Evolutionary conservation across 306 rosid species (phyloP).

Genomic region (Lotus japonicus): DNA sequence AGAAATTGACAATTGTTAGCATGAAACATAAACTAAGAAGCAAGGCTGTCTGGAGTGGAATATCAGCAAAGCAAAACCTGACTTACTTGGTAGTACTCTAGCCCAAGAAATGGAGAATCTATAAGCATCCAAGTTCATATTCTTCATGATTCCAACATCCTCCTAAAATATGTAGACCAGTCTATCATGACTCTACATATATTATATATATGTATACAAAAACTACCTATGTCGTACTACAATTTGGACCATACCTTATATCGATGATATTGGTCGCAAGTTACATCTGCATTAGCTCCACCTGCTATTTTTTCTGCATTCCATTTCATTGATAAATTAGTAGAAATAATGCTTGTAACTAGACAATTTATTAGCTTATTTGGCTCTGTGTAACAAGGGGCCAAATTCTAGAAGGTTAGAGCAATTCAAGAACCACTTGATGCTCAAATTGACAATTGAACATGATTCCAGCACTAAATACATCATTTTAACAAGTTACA

Average conservation of each 20-base stretch:
- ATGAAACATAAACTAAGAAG: background rate
- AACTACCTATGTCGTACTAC: background rate
- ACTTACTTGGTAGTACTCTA: slow-evolving; percentile 61
- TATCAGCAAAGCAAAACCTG: background rate
- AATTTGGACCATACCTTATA: slow-evolving; percentile 31
- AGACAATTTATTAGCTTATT: background rate
- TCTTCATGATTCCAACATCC: slow-evolving; percentile 58
- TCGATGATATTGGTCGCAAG: slow-evolving; percentile 37
- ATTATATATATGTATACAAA: background rate
- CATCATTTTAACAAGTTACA: background rate
- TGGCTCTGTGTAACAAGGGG: background rate
- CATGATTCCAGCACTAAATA: background rate
- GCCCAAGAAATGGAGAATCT: slow-evolving; percentile 38
- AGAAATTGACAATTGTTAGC: background rate
- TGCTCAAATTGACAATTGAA: background rate
- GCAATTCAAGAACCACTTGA: background rate
- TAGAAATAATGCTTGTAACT: background rate
- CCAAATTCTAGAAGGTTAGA: background rate
- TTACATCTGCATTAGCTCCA: slow-evolving; percentile 35
- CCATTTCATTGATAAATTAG: slow-evolving; percentile 9
- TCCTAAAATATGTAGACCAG: slow-evolving; percentile 33
- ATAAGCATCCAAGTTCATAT: slow-evolving; percentile 54
- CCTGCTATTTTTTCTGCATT: slow-evolving; percentile 42
- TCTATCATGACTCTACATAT: background rate
- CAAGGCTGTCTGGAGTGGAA: background rate